A percentile compares a stretch with the other conserved stretches of the same genome.
phyloP scores from a whole-genome alignment of 805 yeast genomes.

The Sugiyamaella floridensis region DNA sequence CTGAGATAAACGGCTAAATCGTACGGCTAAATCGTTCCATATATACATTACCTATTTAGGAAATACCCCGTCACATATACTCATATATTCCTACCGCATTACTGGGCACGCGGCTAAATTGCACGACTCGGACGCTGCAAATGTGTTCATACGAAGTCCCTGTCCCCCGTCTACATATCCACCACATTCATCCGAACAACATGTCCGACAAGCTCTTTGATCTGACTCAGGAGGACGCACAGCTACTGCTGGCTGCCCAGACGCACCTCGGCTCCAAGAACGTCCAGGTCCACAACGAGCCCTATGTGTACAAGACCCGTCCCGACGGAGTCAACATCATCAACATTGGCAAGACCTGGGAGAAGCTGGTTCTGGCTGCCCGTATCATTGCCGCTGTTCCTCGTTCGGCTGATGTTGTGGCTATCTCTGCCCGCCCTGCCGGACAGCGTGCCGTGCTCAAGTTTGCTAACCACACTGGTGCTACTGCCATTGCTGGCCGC shows the following conservation, averaged over 20 bases:
- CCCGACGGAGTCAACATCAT: constrained; percentile 99
- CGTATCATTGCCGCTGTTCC: constrained; percentile 99
- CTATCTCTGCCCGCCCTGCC: constrained; percentile 97
- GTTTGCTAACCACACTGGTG: constrained; percentile 99
- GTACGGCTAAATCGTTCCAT: too few species aligned
- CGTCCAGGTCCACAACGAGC: constrained; percentile 91
- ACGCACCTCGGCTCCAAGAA: constrained; percentile 99
- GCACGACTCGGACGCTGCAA: background rate
- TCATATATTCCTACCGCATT: background rate
- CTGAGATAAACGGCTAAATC: too few species aligned
- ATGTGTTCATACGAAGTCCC: background rate
- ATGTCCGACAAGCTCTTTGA: constrained; percentile 25
- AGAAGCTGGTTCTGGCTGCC: constrained; percentile 98
- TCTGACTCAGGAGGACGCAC: constrained; percentile 97
- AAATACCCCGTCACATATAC: background rate
- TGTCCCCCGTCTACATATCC: background rate
- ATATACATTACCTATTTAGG: background rate
- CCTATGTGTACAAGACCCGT: constrained; percentile 84
- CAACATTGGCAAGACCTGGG: constrained; percentile 99
- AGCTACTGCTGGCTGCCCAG: constrained; percentile 98
- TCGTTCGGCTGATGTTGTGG: constrained; percentile 97
- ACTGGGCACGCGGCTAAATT: background rate
- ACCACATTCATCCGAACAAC: constrained; percentile 5
- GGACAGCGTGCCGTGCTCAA: constrained; percentile 99
- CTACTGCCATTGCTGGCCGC: constrained; percentile 99